phyloP scores from a whole-genome alignment of 129 eudicot species.

The Glebionis coronaria region DNA sequence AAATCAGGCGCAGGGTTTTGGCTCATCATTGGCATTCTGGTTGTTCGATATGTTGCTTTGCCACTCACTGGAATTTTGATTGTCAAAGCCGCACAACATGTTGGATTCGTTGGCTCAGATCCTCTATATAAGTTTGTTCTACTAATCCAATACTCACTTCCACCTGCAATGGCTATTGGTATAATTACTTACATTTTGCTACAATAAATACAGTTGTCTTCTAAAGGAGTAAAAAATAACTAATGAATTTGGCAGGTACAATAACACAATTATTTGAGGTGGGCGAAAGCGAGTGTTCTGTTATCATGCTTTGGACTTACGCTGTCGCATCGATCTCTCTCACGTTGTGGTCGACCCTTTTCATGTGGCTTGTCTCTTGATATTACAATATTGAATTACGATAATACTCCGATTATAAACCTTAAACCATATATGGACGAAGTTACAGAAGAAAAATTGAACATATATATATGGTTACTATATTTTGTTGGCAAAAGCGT shows the following conservation, averaged over 20 bases:
- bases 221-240: not conserved
- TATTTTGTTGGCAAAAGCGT: not conserved
- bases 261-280: slow-evolving; percentile 53
- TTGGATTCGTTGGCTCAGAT: slow-evolving; percentile 59
- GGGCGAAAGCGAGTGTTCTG: slow-evolving; percentile 59
- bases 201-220: not conserved
- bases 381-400: not conserved
- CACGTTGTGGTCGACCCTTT: slow-evolving; percentile 39
- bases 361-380: slow-evolving; percentile 49
- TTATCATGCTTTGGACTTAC: slow-evolving; percentile 55
- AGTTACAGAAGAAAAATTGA: not conserved
- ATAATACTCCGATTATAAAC: not conserved
- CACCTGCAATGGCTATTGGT: slow-evolving; percentile 77
- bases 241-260: slow-evolving; percentile 38
- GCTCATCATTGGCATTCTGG: slow-evolving; percentile 43
- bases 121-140: slow-evolving; percentile 57
- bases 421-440: not conserved
- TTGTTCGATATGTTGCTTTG: slow-evolving; percentile 47
- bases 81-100: slow-evolving; percentile 44
- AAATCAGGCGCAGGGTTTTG: slow-evolving; percentile 39
- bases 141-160: slow-evolving; percentile 66
- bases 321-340: slow-evolving; percentile 42
- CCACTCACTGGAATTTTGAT: slow-evolving; percentile 52
- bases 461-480: not conserved
- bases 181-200: not conserved